A percentile compares a stretch with the other conserved stretches of the same genome.
These are phyloP conservation scores for Mallotus japonicus DNA, from an alignment of 441 rosid species.

Conservation along the genomic window DNA sequence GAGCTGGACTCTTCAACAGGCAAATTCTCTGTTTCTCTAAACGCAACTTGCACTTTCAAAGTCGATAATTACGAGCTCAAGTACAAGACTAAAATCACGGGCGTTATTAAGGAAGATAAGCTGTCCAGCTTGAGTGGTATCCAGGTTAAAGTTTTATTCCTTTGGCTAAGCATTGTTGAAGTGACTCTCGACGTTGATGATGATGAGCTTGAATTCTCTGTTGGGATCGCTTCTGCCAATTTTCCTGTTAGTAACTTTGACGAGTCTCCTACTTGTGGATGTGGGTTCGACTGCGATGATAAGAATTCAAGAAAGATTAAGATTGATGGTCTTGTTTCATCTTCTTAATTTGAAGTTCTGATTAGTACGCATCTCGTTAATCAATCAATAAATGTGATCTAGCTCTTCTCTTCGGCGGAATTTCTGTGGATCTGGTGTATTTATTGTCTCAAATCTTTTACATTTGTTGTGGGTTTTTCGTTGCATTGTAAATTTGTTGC, in stretches of 20 bases:
- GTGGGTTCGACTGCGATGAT: constrained; percentile 47
- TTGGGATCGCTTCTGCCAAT: constrained; percentile 55
- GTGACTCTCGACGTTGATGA: constrained; percentile 40
- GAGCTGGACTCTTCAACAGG: constrained; percentile 42
- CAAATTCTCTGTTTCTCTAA: constrained; percentile 36
- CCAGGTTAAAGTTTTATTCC: constrained; percentile 46
- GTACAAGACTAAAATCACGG: constrained; percentile 47
- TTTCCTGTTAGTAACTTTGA: constrained; percentile 39
- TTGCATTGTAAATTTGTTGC: no score
- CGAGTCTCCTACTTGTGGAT: constrained; percentile 52
- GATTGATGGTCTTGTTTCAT: constrained; percentile 2
- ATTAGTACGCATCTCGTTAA: no score
- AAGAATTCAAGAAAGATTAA: background rate
- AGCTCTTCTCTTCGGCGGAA: no score
- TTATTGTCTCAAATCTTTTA: no score
- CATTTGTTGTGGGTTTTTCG: no score
- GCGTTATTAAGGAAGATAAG: constrained; percentile 42
- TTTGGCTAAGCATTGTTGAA: constrained; percentile 50
- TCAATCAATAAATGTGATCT: no score
- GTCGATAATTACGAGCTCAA: constrained; percentile 48
- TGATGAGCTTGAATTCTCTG: constrained; percentile 49
- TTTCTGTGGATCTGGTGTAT: no score
- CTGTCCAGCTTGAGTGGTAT: constrained; percentile 44
- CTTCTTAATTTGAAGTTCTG: constrained; percentile 10
- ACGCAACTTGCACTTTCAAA: constrained; percentile 39